Conservation (phyloP, 768 basidiomycete species). For the Filobasidium wieringae region DNA sequence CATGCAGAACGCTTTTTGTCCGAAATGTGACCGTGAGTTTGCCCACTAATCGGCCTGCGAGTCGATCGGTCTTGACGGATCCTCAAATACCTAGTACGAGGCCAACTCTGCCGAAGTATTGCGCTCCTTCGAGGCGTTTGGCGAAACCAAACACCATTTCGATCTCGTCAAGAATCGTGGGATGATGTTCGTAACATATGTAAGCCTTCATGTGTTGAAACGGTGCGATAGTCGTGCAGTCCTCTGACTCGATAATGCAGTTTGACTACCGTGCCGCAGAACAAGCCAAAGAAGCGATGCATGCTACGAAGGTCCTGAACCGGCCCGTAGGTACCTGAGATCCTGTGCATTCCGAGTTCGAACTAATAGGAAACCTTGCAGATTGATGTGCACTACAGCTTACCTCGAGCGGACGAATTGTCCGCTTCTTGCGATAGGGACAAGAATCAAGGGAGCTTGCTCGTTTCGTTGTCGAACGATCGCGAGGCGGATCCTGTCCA, state of each 20-base stretch:
- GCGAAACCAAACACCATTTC: conserved; percentile 94
- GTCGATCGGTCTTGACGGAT: not conserved
- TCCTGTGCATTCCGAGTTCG: too few relatives aligned
- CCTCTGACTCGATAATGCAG: conserved; percentile 42
- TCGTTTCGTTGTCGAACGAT: not conserved
- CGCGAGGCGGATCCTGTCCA: conserved; percentile 2
- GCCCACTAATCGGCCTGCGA: not conserved
- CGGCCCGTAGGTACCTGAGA: conserved; percentile 77
- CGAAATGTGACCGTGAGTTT: conserved; percentile 94
- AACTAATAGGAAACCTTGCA: too few relatives aligned
- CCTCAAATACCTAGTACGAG: conserved; percentile 31
- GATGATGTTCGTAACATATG: conserved; percentile 99
- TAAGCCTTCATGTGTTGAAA: conserved; percentile 46
- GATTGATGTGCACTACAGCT: conserved; percentile 98
- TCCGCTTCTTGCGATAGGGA: conserved; percentile 54
- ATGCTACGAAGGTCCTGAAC: conserved; percentile 75
- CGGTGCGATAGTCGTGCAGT: not conserved
- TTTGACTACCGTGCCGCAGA: conserved; percentile 88
- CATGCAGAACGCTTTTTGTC: conserved; percentile 90
- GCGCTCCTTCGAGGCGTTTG: conserved; percentile 76
- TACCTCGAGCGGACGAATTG: conserved; percentile 74
- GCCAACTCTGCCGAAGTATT: conserved; percentile 55
- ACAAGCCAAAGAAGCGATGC: conserved; percentile 75
- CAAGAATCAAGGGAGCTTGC: conserved; percentile 62
- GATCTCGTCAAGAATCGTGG: conserved; percentile 87